phyloP scores from a whole-genome alignment of 352 stramenopile species.

The Globisporangium spinosum region DNA sequence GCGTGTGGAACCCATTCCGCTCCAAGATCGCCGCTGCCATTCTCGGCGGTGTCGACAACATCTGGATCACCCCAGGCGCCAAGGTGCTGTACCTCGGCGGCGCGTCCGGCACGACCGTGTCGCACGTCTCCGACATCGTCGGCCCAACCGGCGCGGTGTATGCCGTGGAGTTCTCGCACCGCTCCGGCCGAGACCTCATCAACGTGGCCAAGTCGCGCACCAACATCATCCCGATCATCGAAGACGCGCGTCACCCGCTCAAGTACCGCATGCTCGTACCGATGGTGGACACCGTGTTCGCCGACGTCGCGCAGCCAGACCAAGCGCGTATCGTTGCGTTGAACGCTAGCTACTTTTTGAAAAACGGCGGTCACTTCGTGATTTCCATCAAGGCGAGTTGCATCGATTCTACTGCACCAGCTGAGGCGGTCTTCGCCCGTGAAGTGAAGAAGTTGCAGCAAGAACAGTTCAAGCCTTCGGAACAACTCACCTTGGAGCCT shows the following conservation, averaged over 20 bases:
- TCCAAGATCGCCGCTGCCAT: slow-evolving; percentile 99
- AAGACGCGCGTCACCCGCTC: slow-evolving; percentile 96
- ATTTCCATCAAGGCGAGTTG: slow-evolving; percentile 99
- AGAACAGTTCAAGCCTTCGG: slow-evolving; percentile 98
- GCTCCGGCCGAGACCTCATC: slow-evolving; percentile 97
- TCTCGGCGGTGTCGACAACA: slow-evolving; percentile 98
- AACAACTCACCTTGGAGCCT: slow-evolving; percentile 99
- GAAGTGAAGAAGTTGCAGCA: slow-evolving; percentile 98
- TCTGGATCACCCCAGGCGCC: slow-evolving; percentile 96
- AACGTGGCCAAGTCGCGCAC: slow-evolving; percentile 99
- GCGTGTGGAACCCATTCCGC: slow-evolving; percentile 99
- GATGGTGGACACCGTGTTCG: slow-evolving; percentile 99
- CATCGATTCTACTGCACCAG: slow-evolving; percentile 97
- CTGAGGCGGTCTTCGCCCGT: slow-evolving; percentile 97
- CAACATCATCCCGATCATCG: slow-evolving; percentile 99
- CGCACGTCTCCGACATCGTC: slow-evolving; percentile 99
- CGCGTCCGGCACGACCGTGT: slow-evolving; percentile 98
- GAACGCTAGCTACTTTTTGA: slow-evolving; percentile 99
- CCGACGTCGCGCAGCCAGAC: slow-evolving; percentile 99
- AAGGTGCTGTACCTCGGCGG: slow-evolving; percentile 99
- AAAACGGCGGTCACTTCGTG: slow-evolving; percentile 98
- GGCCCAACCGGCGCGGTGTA: slow-evolving; percentile 96
- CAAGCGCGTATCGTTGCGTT: slow-evolving; percentile 99
- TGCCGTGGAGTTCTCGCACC: slow-evolving; percentile 99
- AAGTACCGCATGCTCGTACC: slow-evolving; percentile 99